A percentile compares a stretch with the other conserved stretches of the same genome.
Evolutionary conservation across 305 asterid species (phyloP).

Genomic region (Fraxinus angustifolia): DNA sequence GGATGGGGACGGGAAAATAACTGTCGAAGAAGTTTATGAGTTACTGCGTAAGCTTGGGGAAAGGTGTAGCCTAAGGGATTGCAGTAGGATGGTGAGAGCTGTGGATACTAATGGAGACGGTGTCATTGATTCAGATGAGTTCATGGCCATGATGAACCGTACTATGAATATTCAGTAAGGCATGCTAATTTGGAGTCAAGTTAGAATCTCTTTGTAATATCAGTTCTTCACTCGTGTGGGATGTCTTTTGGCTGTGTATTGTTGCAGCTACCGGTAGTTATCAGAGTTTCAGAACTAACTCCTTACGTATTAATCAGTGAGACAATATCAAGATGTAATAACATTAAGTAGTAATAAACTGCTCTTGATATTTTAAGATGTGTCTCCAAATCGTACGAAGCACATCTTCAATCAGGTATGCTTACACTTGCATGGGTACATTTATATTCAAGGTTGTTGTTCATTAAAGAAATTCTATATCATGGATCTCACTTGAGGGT

Average conservation of each 20-base stretch:
- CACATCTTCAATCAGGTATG: neutral
- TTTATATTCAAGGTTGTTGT: neutral
- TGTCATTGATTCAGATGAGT: conserved; percentile 81
- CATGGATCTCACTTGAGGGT: neutral
- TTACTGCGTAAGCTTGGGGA: conserved; percentile 70
- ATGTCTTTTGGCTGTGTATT: neutral
- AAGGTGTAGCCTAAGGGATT: conserved; percentile 57
- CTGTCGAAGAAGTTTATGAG: conserved; percentile 66
- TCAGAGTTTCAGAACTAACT: neutral
- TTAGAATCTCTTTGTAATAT: neutral
- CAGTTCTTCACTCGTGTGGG: neutral
- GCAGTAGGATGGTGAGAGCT: conserved; percentile 75
- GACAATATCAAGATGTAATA: neutral
- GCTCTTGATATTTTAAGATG: neutral
- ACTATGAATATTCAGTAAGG: conserved; percentile 35
- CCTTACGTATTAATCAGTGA: neutral
- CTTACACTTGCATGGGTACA: neutral
- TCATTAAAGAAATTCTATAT: neutral
- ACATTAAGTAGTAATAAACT: neutral
- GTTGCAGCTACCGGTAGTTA: neutral
- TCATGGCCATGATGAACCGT: conserved; percentile 75
- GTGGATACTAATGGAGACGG: conserved; percentile 87
- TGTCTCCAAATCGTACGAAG: neutral
- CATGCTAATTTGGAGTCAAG: neutral
- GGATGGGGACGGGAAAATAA: conserved; percentile 76